Evolutionary conservation across 1,284 basidiomycete species (phyloP).

Genomic region (Irpex sp.): DNA sequence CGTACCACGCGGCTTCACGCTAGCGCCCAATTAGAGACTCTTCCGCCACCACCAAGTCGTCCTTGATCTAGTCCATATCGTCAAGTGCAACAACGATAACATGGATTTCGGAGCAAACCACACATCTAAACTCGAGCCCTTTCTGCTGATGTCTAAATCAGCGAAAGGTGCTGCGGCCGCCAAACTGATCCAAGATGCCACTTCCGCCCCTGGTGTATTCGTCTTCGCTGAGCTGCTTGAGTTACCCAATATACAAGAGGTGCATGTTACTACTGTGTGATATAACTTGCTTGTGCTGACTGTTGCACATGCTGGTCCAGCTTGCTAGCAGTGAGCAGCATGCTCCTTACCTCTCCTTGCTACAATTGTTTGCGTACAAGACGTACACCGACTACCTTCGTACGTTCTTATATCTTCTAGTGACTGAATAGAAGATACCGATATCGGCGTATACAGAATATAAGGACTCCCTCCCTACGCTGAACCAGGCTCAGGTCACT

Average conservation of each 20-base stretch:
- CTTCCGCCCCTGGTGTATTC: slow-evolving; percentile 84
- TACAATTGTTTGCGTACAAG: slow-evolving; percentile 88
- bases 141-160: slow-evolving; percentile 85
- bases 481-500: slow-evolving; percentile 69
- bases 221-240: slow-evolving; percentile 88
- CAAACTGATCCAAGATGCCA: slow-evolving; percentile 84
- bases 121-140: slow-evolving; percentile 76
- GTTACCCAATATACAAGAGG: slow-evolving; percentile 79
- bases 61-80: background rate
- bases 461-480: slow-evolving; percentile 59
- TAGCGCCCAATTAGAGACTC: background rate
- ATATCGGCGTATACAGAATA: slow-evolving; percentile 40
- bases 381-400: slow-evolving; percentile 77
- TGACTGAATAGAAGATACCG: background rate
- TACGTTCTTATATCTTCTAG: slow-evolving; percentile 14
- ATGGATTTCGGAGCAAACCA: slow-evolving; percentile 58
- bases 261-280: slow-evolving; percentile 22
- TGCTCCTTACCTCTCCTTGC: slow-evolving; percentile 53
- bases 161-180: slow-evolving; percentile 90
- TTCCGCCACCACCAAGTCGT: background rate
- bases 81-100: background rate
- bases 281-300: too few relatives aligned
- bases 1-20: background rate
- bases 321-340: slow-evolving; percentile 63
- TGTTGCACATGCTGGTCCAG: slow-evolving; percentile 32